phyloP scores from a whole-genome alignment of 139 green algal genomes.

The Chlorella sp. region DNA sequence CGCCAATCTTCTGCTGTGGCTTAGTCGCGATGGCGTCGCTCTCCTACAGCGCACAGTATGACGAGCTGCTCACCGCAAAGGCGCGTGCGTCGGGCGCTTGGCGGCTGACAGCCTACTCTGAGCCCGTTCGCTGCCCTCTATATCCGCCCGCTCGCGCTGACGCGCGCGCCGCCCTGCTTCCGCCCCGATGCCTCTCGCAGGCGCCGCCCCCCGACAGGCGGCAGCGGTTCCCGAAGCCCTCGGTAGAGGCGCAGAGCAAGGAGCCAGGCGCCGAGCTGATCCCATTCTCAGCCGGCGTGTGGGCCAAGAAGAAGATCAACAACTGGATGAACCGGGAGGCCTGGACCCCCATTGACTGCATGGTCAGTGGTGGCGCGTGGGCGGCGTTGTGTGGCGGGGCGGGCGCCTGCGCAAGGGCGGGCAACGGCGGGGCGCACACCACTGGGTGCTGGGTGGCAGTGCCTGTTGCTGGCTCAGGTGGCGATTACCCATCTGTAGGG shows the following conservation, averaged over 20 bases:
- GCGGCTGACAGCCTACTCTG: background rate
- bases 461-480: background rate
- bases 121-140: background rate
- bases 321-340: constrained; percentile 10
- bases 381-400: background rate
- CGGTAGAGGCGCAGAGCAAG: constrained; percentile 59
- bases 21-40: background rate
- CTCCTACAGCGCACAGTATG: constrained; percentile 30
- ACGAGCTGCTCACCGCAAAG: constrained; percentile 20
- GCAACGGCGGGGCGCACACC: background rate
- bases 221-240: constrained; percentile 79
- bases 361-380: background rate
- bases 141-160: background rate
- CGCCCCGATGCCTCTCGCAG: background rate
- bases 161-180: too few relatives aligned
- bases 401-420: background rate
- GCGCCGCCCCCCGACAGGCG: constrained; percentile 59
- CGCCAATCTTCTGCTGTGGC: background rate
- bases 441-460: background rate
- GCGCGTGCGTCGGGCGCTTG: background rate
- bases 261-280: constrained; percentile 19
- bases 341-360: background rate
- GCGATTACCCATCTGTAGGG: background rate
- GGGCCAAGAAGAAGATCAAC: background rate
- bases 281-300: background rate